Evolutionary conservation across 192 early-diverging fungal genomes (phyloP).

Genomic region (Polychytrium aggregatum): DNA sequence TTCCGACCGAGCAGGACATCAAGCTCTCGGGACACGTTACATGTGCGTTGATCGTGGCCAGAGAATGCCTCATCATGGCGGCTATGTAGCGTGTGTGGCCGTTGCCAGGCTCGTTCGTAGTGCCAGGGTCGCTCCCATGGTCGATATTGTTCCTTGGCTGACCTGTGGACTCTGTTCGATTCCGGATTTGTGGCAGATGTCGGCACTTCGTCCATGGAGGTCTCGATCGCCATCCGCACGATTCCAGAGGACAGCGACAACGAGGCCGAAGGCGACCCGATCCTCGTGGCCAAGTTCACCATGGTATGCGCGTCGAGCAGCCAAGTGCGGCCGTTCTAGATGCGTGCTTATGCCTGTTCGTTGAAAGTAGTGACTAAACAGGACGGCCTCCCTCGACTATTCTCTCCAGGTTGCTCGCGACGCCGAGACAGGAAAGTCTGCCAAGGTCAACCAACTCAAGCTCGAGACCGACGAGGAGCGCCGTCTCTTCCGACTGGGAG

Average conservation of each 20-base stretch:
- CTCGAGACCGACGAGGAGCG: constrained; percentile 66
- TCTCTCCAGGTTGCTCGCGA: constrained; percentile 48
- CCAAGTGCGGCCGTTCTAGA: too few relatives aligned
- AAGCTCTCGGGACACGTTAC: constrained; percentile 74
- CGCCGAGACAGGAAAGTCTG: constrained; percentile 54
- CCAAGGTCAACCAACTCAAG: constrained; percentile 59
- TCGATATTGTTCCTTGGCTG: too few relatives aligned
- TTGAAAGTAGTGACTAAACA: too few relatives aligned
- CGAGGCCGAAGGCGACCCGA: constrained; percentile 29
- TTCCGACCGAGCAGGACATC: constrained; percentile 56
- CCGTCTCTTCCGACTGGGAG: constrained; percentile 54
- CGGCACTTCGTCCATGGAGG: constrained; percentile 82
- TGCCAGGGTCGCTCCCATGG: too few relatives aligned
- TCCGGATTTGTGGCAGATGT: constrained; percentile 26
- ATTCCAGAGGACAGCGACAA: constrained; percentile 17
- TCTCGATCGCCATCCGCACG: constrained; percentile 25
- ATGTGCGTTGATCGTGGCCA: constrained; percentile 9
- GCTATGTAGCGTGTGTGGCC: too few relatives aligned
- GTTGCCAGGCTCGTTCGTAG: too few relatives aligned
- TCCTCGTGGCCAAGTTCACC: constrained; percentile 72
- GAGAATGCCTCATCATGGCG: not conserved
- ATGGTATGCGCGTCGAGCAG: constrained; percentile 60
- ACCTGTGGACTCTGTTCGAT: too few relatives aligned
- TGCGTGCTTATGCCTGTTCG: too few relatives aligned
- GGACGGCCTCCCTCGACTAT: too few relatives aligned